Evolutionary conservation across 2,329 filamentous ascomycete species (phyloP), one percentile per base, ranked within the genome.

Genomic region (Waltergamsia citrina): DNA sequence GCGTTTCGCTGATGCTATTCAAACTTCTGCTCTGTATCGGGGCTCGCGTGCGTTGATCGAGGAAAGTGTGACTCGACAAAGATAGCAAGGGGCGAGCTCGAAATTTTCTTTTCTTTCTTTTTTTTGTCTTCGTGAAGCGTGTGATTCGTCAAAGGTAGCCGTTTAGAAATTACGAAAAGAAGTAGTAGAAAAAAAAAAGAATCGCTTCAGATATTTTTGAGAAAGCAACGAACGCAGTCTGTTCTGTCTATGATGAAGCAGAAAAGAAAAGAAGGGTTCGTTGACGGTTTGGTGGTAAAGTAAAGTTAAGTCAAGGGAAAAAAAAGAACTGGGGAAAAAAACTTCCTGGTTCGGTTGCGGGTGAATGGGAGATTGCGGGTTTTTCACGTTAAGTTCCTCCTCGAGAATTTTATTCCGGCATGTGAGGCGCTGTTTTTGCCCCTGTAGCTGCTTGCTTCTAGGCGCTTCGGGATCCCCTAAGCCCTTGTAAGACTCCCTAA

Each of bases 391-490:
- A 7, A 14, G 9, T 15, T 9, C 11, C 18, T 23, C 20, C 14
- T 7, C n/a, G 8, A n/a, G n/a, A n/a, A n/a, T n/a, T n/a, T n/a
- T n/a, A n/a, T n/a, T 34, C 28, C 41, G 37, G 37, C 47, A 50
- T 50, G 47, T 50, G 47, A 50, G 50, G 39, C n/a, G n/a, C n/a
- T n/a, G 26, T 28, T 28, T 28, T 28, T 28, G n/a, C n/a, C n/a
- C n/a, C n/a, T n/a, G n/a, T n/a, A n/a, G n/a, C n/a, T n/a, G n/a
- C n/a, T n/a, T n/a, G n/a, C n/a, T n/a, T n/a, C n/a, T n/a, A n/a
- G n/a, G n/a, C n/a, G n/a, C n/a, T n/a, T n/a, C n/a, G n/a, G n/a
- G n/a, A n/a, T n/a, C n/a, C n/a, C n/a, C n/a, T n/a, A n/a, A n/a
- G n/a, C n/a, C n/a, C n/a, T n/a, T n/a, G n/a, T n/a, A n/a, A n/a